Conservation (phyloP, 768 basidiomycete genomes). For the Pleurotus tuoliensis region DNA sequence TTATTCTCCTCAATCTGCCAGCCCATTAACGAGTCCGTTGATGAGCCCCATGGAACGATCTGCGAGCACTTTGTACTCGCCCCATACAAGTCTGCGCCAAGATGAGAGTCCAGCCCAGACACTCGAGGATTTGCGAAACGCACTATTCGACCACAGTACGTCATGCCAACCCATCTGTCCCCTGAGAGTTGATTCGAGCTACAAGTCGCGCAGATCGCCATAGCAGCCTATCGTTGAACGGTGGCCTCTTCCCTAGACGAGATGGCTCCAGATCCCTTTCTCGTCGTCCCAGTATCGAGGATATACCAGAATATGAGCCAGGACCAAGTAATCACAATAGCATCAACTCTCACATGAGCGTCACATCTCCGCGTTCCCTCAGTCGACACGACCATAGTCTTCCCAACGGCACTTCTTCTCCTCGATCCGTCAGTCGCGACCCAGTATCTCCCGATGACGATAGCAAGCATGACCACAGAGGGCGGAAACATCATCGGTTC, state of each 20-base stretch:
- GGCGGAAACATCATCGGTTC: conserved; percentile 41
- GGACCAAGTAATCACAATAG: conserved; percentile 6
- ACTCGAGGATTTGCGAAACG: conserved; percentile 36
- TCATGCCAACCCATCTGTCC: neutral
- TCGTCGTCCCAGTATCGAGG: conserved; percentile 37
- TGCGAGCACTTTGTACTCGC: conserved; percentile 6
- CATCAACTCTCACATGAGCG: neutral
- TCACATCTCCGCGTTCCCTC: neutral
- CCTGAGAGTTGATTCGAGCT: neutral
- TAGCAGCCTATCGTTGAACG: conserved; percentile 9
- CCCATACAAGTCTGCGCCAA: conserved; percentile 1
- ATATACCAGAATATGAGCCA: conserved; percentile 30
- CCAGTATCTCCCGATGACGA: conserved; percentile 9
- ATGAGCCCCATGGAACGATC: conserved; percentile 3
- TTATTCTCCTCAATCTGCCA: conserved; percentile 24
- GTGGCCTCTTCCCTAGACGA: neutral
- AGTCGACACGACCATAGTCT: neutral
- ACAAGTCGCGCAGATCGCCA: neutral
- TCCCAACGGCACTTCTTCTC: neutral
- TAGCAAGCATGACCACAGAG: conserved; percentile 18
- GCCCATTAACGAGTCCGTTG: conserved; percentile 4
- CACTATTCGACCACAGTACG: conserved; percentile 22
- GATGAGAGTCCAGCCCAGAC: conserved; percentile 25
- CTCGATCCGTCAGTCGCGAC: conserved; percentile 1
- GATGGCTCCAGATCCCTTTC: conserved; percentile 27